A percentile compares a stretch with the other conserved stretches of the same genome.
Conservation (phyloP, 2,329 filamentous ascomycete species). For the Magnaporthiopsis incrustans region DNA sequence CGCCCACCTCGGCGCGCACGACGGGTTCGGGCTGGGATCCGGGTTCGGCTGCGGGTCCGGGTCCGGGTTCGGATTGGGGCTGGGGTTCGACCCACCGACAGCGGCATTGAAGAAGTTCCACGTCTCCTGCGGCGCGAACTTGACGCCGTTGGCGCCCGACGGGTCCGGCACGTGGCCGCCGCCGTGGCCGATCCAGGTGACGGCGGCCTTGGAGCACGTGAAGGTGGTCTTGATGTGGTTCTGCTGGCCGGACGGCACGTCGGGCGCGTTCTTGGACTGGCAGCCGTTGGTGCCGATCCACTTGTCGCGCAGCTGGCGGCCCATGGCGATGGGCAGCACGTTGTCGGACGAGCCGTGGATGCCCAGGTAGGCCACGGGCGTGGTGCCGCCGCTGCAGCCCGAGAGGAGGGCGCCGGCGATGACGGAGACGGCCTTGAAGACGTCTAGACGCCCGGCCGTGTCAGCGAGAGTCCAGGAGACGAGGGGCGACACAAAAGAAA, state of each 20-base stretch:
- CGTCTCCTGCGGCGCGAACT: constrained; percentile 1
- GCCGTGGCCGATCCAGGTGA: constrained; percentile 24
- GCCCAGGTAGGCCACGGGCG: constrained; percentile 4
- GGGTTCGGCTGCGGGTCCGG: neutral
- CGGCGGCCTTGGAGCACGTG: constrained; percentile 22
- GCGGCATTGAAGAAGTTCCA: constrained; percentile 6
- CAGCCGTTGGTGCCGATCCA: constrained; percentile 31
- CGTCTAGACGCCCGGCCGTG: too few species aligned
- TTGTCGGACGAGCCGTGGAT: constrained; percentile 18
- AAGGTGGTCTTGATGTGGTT: constrained; percentile 16
- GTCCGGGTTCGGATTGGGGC: neutral
- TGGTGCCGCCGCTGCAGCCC: constrained; percentile 5
- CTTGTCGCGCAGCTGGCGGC: constrained; percentile 25
- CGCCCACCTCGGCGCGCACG: constrained; percentile 6
- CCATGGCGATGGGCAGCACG: constrained; percentile 24
- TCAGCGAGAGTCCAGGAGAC: too few species aligned
- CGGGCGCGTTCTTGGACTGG: constrained; percentile 15
- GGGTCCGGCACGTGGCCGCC: constrained; percentile 17
- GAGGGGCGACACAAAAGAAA: constrained; percentile 17
- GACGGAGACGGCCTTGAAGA: constrained; percentile 21
- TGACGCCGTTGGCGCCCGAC: neutral
- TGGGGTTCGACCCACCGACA: neutral
- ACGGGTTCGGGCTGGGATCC: neutral
- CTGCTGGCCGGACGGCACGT: constrained; percentile 9
- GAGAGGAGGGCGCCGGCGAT: neutral